phyloP scores from a whole-genome alignment of 192 early-diverging fungal genomes.

The Coemansia biformis region DNA sequence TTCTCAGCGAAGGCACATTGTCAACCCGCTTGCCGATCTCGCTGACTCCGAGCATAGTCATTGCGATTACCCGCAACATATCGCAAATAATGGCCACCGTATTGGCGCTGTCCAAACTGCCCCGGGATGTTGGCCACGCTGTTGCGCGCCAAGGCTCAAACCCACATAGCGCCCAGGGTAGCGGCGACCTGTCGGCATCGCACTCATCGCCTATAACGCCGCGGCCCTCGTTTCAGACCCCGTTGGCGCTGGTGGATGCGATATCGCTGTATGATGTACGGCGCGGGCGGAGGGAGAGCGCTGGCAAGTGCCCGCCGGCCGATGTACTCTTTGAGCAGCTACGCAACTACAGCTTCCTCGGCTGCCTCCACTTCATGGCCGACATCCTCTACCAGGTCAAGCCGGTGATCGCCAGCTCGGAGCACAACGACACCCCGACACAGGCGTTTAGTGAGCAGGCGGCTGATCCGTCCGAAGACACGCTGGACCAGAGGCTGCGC shows the following conservation, averaged over 20 bases:
- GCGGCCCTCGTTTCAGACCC: conserved; percentile 35
- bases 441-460: conserved; percentile 20
- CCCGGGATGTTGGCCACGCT: background rate
- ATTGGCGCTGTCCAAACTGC: conserved; percentile 24
- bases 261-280: conserved; percentile 28
- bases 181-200: background rate
- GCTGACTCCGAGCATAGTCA: conserved; percentile 35
- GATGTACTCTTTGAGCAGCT: conserved; percentile 30
- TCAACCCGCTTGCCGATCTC: conserved; percentile 39
- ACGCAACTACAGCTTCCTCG: conserved; percentile 43
- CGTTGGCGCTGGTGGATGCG: conserved; percentile 37
- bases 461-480: conserved; percentile 7
- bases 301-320: conserved; percentile 36
- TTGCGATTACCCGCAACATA: conserved; percentile 42
- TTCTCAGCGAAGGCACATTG: conserved; percentile 35
- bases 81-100: conserved; percentile 49
- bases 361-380: conserved; percentile 47
- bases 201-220: conserved; percentile 38
- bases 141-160: conserved; percentile 1
- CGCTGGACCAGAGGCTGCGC: conserved; percentile 40
- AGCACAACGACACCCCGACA: conserved; percentile 26
- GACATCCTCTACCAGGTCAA: conserved; percentile 39
- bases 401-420: conserved; percentile 31
- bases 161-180: conserved; percentile 2
- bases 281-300: conserved; percentile 24